These are phyloP conservation scores for Chlorella sp. DNA, from an alignment of 139 green algal genomes.

Conservation along the genomic window DNA sequence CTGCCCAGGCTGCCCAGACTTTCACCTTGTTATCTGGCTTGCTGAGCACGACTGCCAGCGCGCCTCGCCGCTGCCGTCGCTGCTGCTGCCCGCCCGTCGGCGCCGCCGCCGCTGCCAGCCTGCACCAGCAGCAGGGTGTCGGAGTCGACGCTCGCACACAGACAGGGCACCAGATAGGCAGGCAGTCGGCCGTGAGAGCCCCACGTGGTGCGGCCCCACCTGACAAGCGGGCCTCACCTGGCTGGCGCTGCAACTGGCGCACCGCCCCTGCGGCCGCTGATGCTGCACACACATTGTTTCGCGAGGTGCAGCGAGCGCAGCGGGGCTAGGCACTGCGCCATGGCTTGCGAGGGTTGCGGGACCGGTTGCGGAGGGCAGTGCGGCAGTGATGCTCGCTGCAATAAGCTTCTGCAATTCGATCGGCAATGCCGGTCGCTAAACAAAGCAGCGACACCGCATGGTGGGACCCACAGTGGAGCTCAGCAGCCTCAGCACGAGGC, in stretches of 20 bases:
- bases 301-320: no score
- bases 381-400: no score
- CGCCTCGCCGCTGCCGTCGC: conserved; percentile 21
- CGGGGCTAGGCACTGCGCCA: neutral
- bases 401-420: no score
- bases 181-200: no score
- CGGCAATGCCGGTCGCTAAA: no score
- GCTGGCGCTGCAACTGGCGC: neutral
- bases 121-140: neutral
- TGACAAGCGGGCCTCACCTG: neutral
- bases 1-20: neutral
- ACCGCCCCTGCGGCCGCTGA: neutral
- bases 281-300: neutral
- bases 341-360: neutral
- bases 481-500: no score
- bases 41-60: neutral
- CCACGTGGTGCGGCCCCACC: no score
- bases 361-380: neutral
- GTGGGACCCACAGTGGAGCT: no score
- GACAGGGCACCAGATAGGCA: no score
- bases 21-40: conserved; percentile 17
- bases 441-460: no score
- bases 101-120: conserved; percentile 8
- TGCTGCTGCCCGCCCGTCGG: neutral
- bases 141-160: no score